phyloP scores from a whole-genome alignment of 2,329 filamentous ascomycete species.

The Hypoxylon sp. region DNA sequence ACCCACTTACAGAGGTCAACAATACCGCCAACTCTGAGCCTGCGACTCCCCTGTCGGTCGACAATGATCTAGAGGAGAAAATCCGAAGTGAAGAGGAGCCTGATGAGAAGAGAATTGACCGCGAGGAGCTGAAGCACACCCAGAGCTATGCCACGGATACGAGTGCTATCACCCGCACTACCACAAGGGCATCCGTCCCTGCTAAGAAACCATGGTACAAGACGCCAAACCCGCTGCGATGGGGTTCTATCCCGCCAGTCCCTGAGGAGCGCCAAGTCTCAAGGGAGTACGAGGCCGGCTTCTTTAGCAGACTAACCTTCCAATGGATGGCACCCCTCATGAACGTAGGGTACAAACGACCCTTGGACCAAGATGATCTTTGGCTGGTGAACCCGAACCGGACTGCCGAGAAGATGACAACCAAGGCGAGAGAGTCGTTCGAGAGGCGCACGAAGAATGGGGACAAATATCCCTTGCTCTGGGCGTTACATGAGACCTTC shows the following conservation, averaged over 20 bases:
- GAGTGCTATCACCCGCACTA: conserved; percentile 58
- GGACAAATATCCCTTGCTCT: conserved; percentile 76
- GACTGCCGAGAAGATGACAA: conserved; percentile 73
- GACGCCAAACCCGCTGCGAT: conserved; percentile 67
- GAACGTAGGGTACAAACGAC: conserved; percentile 85
- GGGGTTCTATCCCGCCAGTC: conserved; percentile 64
- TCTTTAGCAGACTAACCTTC: conserved; percentile 81
- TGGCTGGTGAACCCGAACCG: conserved; percentile 88
- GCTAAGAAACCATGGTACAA: conserved; percentile 69
- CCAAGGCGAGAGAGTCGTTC: conserved; percentile 73
- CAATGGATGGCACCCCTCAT: conserved; percentile 93
- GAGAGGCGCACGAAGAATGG: conserved; percentile 71
- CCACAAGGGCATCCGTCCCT: conserved; percentile 46
- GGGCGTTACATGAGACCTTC: conserved; percentile 88
- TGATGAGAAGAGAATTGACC: conserved; percentile 41
- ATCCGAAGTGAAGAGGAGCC: conserved; percentile 41
- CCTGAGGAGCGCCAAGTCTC: conserved; percentile 64
- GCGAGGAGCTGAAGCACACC: conserved; percentile 52
- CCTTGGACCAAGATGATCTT: conserved; percentile 83
- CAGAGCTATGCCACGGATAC: conserved; percentile 64
- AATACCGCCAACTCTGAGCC: conserved; percentile 34
- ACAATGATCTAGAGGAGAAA: conserved; percentile 43
- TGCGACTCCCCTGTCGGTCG: conserved; percentile 25
- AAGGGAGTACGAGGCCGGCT: conserved; percentile 75
- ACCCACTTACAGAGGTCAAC: conserved; percentile 38